These are phyloP conservation scores for Fragilaria radians DNA, from an alignment of 108 stramenopile genomes.

Conservation along the genomic window DNA sequence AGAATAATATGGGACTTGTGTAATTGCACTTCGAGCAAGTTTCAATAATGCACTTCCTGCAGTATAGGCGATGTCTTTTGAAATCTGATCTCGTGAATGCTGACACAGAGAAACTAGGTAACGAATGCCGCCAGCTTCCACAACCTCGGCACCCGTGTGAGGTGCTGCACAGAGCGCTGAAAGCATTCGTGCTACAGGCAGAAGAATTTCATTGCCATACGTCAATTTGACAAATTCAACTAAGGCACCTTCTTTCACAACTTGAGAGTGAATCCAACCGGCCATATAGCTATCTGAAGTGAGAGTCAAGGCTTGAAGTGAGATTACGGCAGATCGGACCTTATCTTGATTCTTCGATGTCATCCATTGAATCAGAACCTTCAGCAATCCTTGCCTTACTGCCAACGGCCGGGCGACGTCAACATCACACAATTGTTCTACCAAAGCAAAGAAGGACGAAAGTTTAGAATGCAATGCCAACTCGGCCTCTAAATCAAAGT, in stretches of 20 bases:
- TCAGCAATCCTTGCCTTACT: slow-evolving; percentile 49
- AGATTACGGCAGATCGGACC: slow-evolving; percentile 33
- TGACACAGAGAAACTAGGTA: slow-evolving; percentile 41
- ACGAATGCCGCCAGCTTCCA: slow-evolving; percentile 37
- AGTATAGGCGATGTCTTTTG: slow-evolving; percentile 29
- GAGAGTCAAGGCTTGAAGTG: slow-evolving; percentile 43
- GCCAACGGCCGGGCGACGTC: slow-evolving; percentile 45
- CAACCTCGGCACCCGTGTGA: slow-evolving; percentile 55
- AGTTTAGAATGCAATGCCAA: background rate
- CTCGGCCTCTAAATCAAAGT: background rate
- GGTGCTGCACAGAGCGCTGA: slow-evolving; percentile 50
- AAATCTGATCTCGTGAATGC: slow-evolving; percentile 20
- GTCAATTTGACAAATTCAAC: slow-evolving; percentile 38
- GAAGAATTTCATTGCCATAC: slow-evolving; percentile 31
- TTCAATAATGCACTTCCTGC: slow-evolving; percentile 51
- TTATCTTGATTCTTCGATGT: slow-evolving; percentile 31
- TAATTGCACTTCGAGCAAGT: slow-evolving; percentile 44
- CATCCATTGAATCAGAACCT: slow-evolving; percentile 47
- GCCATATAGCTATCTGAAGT: slow-evolving; percentile 55
- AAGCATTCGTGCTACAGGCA: slow-evolving; percentile 48
- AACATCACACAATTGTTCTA: slow-evolving; percentile 52
- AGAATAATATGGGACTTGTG: no score
- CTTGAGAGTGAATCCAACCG: slow-evolving; percentile 70
- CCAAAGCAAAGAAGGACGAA: slow-evolving; percentile 13
- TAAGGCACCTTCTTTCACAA: slow-evolving; percentile 54